Conservation (phyloP, 805 yeast species). For the Kodamaea lidongshanica region DNA sequence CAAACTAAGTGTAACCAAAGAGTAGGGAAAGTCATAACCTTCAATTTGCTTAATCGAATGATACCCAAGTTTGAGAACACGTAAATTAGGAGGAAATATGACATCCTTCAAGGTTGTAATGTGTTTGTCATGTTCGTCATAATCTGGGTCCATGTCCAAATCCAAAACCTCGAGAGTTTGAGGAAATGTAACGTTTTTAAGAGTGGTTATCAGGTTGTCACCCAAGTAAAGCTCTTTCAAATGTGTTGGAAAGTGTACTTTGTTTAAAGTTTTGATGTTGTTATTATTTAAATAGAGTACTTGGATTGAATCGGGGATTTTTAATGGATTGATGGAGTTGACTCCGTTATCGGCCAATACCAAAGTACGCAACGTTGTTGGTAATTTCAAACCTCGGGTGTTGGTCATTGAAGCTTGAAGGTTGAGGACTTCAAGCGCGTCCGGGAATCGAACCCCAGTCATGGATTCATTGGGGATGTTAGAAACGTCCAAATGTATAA, state of each 20-base stretch:
- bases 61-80: conserved; percentile 32
- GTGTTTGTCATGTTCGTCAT: conserved; percentile 37
- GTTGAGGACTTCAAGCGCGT: conserved; percentile 29
- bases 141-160: conserved; percentile 37
- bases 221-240: conserved; percentile 34
- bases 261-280: conserved; percentile 40
- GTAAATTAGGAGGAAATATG: conserved; percentile 29
- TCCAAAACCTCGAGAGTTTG: conserved; percentile 33
- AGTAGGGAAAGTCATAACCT: conserved; percentile 32
- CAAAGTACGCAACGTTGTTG: conserved; percentile 24
- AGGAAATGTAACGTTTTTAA: conserved; percentile 39
- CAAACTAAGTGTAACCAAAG: conserved; percentile 26
- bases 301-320: conserved; percentile 36
- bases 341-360: conserved; percentile 37
- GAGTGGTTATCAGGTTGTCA: conserved; percentile 38
- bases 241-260: conserved; percentile 33
- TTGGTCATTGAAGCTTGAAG: conserved; percentile 41
- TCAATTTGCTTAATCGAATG: conserved; percentile 36
- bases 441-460: conserved; percentile 44
- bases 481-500: conserved; percentile 33
- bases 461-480: conserved; percentile 41
- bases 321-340: conserved; percentile 40
- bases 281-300: conserved; percentile 32
- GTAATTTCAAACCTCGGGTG: conserved; percentile 38
- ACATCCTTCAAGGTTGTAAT: conserved; percentile 39